These are phyloP conservation scores for Rhizodiscina lignyota DNA, from an alignment of 495 filamentous ascomycete species.

Conservation along the genomic window DNA sequence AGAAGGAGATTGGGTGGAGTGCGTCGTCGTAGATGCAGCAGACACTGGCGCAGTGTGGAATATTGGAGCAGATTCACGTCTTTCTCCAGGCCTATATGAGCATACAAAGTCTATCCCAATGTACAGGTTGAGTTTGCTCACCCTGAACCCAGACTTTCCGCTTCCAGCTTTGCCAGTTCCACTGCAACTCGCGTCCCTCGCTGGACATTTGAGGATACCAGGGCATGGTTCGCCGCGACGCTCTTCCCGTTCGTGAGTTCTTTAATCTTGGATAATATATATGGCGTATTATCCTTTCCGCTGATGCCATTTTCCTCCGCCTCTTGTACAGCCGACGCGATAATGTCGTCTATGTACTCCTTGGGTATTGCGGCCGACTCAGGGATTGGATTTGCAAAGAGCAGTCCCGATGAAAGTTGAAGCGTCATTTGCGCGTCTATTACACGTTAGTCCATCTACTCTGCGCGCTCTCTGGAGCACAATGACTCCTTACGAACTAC, in stretches of 20 bases:
- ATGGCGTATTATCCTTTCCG: conserved; percentile 79
- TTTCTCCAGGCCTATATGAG: too few relatives aligned
- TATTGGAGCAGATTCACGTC: too few relatives aligned
- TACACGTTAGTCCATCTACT: background rate
- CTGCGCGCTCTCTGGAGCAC: background rate
- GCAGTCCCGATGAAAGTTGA: conserved; percentile 51
- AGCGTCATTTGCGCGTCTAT: conserved; percentile 50
- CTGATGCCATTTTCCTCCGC: conserved; percentile 49
- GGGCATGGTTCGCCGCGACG: conserved; percentile 54
- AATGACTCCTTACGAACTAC: conserved; percentile 46
- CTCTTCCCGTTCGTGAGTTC: conserved; percentile 59
- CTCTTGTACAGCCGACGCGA: conserved; percentile 54
- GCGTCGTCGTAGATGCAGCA: too few relatives aligned
- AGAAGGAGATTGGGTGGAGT: too few relatives aligned
- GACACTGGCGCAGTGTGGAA: too few relatives aligned
- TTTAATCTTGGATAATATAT: conserved; percentile 65
- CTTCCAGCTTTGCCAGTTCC: conserved; percentile 51
- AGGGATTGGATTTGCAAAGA: conserved; percentile 83
- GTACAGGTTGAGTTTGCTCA: too few relatives aligned
- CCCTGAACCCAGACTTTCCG: too few relatives aligned
- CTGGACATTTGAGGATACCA: conserved; percentile 67
- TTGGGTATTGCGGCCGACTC: conserved; percentile 50
- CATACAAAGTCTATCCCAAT: too few relatives aligned
- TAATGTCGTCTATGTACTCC: conserved; percentile 53
- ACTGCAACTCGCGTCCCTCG: conserved; percentile 65